These are phyloP conservation scores for Pseudogymnoascus sp. DNA, from an alignment of 2,329 filamentous ascomycete species.

Conservation along the genomic window DNA sequence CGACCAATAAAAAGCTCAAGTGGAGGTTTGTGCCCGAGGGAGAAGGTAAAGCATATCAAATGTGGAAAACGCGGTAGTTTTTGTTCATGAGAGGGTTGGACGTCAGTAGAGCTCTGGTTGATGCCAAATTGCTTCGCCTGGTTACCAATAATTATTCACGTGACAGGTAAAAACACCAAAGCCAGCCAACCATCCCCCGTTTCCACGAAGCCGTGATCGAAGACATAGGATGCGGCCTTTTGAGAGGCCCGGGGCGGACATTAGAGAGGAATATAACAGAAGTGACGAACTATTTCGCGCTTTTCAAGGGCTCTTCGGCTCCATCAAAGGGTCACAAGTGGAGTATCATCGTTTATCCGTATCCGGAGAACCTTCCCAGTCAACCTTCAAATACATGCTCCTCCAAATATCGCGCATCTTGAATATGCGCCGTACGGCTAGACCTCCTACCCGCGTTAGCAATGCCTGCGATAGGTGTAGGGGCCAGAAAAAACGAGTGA, in stretches of 20 bases:
- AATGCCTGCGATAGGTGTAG: conserved; percentile 26
- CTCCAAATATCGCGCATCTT: neutral
- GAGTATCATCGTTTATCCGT: neutral
- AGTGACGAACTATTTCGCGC: too few species aligned
- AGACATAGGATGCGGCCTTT: too few species aligned
- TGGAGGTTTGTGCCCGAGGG: neutral
- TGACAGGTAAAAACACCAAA: too few species aligned
- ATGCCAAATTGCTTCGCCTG: neutral
- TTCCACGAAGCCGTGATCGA: too few species aligned
- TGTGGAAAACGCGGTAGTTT: neutral
- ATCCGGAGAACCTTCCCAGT: neutral
- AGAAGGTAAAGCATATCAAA: neutral
- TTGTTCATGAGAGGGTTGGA: neutral
- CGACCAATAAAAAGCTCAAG: neutral
- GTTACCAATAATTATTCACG: neutral
- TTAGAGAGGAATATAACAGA: too few species aligned
- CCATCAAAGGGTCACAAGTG: neutral
- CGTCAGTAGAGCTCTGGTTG: neutral
- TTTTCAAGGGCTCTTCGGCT: too few species aligned
- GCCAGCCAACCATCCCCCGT: too few species aligned
- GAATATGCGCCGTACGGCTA: neutral
- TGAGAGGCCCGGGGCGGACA: too few species aligned
- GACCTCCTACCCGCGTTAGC: conserved; percentile 23
- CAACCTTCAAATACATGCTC: neutral
- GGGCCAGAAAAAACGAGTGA: conserved; percentile 27